phyloP scores from a whole-genome alignment of 805 yeast genomes.

The Starmerella stigmatis region DNA sequence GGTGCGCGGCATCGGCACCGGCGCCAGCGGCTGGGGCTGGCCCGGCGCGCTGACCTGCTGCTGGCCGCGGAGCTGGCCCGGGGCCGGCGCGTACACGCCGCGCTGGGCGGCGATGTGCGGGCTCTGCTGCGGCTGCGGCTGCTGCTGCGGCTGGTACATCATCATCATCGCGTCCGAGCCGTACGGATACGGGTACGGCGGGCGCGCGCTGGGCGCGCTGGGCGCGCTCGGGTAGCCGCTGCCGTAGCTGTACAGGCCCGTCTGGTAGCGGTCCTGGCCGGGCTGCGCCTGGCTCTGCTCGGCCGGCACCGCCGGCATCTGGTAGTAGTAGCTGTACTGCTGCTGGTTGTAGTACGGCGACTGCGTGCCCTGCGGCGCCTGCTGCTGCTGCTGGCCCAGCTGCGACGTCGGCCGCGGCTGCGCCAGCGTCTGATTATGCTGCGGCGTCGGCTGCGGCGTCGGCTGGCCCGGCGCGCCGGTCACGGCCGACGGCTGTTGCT shows the following conservation, averaged over 20 bases:
- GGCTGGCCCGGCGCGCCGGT: background rate
- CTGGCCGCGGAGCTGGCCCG: constrained; percentile 13
- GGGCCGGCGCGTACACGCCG: constrained; percentile 8
- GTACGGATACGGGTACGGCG: constrained; percentile 14
- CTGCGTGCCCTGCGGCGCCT: constrained; percentile 10
- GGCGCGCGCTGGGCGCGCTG: constrained; percentile 9
- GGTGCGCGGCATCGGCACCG: constrained; percentile 9
- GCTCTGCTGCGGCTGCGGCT: constrained; percentile 10
- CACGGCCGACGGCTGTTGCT: constrained; percentile 12
- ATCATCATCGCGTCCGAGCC: constrained; percentile 15
- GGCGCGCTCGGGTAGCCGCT: constrained; percentile 16
- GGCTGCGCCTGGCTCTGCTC: constrained; percentile 10
- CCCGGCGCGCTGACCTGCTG: constrained; percentile 11
- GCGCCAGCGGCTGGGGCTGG: constrained; percentile 12
- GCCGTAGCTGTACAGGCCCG: constrained; percentile 15
- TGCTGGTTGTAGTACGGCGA: constrained; percentile 22
- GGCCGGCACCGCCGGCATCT: constrained; percentile 18
- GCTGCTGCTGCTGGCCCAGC: constrained; percentile 26
- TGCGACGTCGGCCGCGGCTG: constrained; percentile 31
- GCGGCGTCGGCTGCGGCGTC: constrained; percentile 3
- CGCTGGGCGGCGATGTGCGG: constrained; percentile 14
- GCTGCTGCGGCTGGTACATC: constrained; percentile 17
- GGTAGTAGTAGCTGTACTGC: constrained; percentile 18
- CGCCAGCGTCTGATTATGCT: constrained; percentile 26
- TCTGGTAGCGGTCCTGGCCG: constrained; percentile 15